Evolutionary conservation across 208 protist species (phyloP).

Genomic region (Crithidia fasciculata): DNA sequence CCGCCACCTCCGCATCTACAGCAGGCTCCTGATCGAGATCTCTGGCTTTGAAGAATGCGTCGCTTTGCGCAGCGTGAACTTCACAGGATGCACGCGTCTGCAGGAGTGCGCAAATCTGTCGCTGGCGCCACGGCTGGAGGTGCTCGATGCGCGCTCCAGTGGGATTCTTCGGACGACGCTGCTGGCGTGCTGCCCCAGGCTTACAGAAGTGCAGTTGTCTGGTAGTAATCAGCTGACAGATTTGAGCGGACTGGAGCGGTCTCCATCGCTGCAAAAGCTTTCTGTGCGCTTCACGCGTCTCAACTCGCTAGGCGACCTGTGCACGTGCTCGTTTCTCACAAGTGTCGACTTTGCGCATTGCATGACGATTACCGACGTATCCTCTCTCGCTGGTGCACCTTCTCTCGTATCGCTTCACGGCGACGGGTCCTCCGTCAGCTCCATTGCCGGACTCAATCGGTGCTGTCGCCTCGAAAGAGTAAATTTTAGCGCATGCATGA

Average conservation of each 20-base stretch:
- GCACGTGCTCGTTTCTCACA: background rate
- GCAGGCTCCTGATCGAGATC: background rate
- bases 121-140: background rate
- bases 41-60: background rate
- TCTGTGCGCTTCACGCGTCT: background rate
- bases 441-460: background rate
- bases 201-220: background rate
- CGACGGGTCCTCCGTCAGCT: background rate
- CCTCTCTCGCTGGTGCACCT: background rate
- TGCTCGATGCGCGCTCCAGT: background rate
- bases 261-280: background rate
- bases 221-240: background rate
- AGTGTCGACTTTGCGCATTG: background rate
- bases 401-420: background rate
- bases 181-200: background rate
- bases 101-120: background rate
- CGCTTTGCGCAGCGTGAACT: background rate
- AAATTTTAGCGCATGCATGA: background rate
- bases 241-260: background rate
- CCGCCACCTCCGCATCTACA: slow-evolving; percentile 1
- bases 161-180: background rate
- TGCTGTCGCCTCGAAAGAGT: background rate
- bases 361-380: background rate
- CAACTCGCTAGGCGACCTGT: background rate
- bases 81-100: slow-evolving; percentile 2